These are phyloP conservation scores for Penicillium sp. DNA, from an alignment of 2,329 filamentous ascomycete genomes.

Conservation along the genomic window DNA sequence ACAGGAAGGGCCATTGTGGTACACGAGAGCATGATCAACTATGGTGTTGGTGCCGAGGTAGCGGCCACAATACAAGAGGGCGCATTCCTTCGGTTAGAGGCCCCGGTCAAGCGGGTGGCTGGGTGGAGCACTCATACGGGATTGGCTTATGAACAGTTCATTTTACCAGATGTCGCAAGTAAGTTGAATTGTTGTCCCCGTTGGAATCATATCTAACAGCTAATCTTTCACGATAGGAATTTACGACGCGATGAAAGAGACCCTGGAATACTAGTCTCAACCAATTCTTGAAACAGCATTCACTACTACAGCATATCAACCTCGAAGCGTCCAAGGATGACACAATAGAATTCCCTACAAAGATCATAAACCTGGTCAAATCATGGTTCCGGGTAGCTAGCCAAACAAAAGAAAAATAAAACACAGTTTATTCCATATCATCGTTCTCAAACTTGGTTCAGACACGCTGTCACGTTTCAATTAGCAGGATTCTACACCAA, in stretches of 20 bases:
- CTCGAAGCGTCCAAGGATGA: background rate
- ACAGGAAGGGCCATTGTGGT: conserved; percentile 85
- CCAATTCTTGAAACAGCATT: background rate
- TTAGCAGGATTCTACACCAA: no score
- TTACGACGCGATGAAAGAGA: conserved; percentile 7
- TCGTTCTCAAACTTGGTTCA: background rate
- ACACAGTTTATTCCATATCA: background rate
- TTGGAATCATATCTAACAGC: background rate
- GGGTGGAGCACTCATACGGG: conserved; percentile 89
- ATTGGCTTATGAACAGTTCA: conserved; percentile 75
- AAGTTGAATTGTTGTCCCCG: conserved; percentile 47
- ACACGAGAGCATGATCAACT: conserved; percentile 89
- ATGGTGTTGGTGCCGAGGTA: conserved; percentile 84
- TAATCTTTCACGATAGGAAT: background rate
- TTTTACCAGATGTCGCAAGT: conserved; percentile 85
- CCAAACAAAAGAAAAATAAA: background rate
- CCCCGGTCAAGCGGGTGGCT: conserved; percentile 79
- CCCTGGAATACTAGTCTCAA: conserved; percentile 11
- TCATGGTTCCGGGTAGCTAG: background rate
- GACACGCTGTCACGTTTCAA: background rate
- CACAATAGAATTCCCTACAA: background rate
- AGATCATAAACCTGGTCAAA: background rate
- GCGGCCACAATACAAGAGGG: conserved; percentile 85
- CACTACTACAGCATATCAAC: background rate
- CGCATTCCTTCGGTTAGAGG: conserved; percentile 80